These are phyloP conservation scores for Alisma plantagoaquatica DNA, from an alignment of 106 monocot genomes.

Conservation along the genomic window DNA sequence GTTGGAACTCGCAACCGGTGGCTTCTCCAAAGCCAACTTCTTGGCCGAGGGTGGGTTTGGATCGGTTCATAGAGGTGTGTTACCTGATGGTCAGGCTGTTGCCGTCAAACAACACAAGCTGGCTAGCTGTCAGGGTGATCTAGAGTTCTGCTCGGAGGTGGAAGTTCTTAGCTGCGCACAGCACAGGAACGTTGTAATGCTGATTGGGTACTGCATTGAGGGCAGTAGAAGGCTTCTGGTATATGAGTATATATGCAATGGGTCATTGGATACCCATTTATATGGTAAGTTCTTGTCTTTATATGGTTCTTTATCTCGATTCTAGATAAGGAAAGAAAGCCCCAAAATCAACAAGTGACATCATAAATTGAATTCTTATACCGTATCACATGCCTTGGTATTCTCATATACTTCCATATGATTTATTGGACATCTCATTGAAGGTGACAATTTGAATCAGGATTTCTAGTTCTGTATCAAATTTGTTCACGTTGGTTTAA, in stretches of 20 bases:
- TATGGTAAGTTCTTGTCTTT: slow-evolving; percentile 42
- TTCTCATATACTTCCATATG: no score
- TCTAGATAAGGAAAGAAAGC: no score
- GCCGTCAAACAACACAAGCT: slow-evolving; percentile 92
- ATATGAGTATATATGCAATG: slow-evolving; percentile 90
- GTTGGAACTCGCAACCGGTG: slow-evolving; percentile 62
- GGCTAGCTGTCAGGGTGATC: slow-evolving; percentile 79
- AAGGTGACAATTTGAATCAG: no score
- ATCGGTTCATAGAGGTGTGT: slow-evolving; percentile 72
- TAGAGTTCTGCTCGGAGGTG: slow-evolving; percentile 85
- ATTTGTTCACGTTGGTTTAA: no score
- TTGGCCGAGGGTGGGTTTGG: slow-evolving; percentile 94
- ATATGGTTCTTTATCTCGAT: no score
- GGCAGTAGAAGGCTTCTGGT: slow-evolving; percentile 65
- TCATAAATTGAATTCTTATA: no score
- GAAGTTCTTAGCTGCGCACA: slow-evolving; percentile 92
- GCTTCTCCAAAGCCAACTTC: slow-evolving; percentile 77
- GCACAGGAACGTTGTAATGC: slow-evolving; percentile 85
- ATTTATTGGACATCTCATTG: no score
- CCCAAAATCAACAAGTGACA: no score
- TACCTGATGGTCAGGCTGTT: slow-evolving; percentile 72
- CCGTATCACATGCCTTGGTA: no score
- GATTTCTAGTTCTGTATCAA: no score
- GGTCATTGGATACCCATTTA: slow-evolving; percentile 78
- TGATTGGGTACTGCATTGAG: slow-evolving; percentile 85